Evolutionary conservation across 2,329 filamentous ascomycete species (phyloP).

Genomic region (Exophiala mesophila): DNA sequence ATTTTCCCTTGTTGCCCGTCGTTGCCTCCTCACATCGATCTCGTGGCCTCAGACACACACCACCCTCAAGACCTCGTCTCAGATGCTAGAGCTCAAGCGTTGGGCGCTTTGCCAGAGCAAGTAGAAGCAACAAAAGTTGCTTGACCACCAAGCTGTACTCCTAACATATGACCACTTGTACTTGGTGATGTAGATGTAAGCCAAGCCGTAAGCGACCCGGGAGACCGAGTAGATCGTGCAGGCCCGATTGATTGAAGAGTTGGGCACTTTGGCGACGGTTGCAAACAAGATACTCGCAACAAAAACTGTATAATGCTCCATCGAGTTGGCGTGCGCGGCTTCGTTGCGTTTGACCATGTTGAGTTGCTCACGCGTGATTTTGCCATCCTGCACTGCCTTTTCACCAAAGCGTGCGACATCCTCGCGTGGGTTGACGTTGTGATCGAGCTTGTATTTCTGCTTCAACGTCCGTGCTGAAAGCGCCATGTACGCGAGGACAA

Average conservation of each 20-base stretch:
- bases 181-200: slow-evolving; percentile 34
- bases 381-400: slow-evolving; percentile 39
- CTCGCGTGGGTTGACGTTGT: slow-evolving; percentile 44
- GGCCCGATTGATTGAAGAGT: slow-evolving; percentile 33
- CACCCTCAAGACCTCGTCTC: too few relatives aligned
- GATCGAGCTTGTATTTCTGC: slow-evolving; percentile 41
- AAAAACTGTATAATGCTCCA: slow-evolving; percentile 36
- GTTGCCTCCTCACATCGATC: too few relatives aligned
- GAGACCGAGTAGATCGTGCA: slow-evolving; percentile 36
- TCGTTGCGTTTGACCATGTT: slow-evolving; percentile 43
- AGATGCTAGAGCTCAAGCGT: slow-evolving; percentile 8
- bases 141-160: slow-evolving; percentile 36
- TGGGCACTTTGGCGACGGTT: slow-evolving; percentile 33
- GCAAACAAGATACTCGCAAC: slow-evolving; percentile 32
- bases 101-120: slow-evolving; percentile 35
- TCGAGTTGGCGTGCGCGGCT: slow-evolving; percentile 44
- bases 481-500: slow-evolving; percentile 40
- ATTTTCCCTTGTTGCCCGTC: too few relatives aligned
- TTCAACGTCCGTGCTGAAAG: slow-evolving; percentile 44
- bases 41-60: too few relatives aligned
- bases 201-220: slow-evolving; percentile 31
- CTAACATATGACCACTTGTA: slow-evolving; percentile 31
- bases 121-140: slow-evolving; percentile 37
- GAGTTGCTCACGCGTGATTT: slow-evolving; percentile 41
- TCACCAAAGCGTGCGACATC: slow-evolving; percentile 45